These are phyloP conservation scores for Schizosaccharomyces pombe DNA, from an alignment of 805 yeast genomes.

Conservation along the genomic window DNA sequence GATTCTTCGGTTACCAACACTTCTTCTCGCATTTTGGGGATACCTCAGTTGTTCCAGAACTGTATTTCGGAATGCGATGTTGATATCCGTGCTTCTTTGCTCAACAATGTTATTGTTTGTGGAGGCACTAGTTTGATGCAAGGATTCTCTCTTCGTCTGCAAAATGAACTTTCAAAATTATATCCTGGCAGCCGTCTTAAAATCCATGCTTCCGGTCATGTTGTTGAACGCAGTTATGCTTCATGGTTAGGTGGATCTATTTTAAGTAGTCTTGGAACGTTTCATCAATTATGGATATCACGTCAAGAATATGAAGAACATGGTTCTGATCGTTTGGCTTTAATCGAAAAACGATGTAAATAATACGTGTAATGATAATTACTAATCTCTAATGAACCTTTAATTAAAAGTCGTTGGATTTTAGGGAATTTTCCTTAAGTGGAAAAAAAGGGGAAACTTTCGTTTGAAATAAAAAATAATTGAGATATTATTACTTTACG, in stretches of 20 bases:
- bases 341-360: constrained; percentile 19
- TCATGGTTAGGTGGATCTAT: constrained; percentile 57
- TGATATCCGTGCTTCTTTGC: constrained; percentile 18
- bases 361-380: constrained; percentile 6
- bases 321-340: constrained; percentile 19
- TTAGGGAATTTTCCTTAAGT: too few species aligned
- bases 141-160: constrained; percentile 31
- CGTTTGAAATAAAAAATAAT: too few species aligned
- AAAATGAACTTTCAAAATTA: constrained; percentile 29
- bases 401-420: too few species aligned
- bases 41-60: constrained; percentile 18
- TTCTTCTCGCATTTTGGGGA: constrained; percentile 27
- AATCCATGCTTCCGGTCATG: constrained; percentile 20
- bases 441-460: too few species aligned
- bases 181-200: constrained; percentile 28
- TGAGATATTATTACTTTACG: too few species aligned
- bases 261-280: constrained; percentile 35
- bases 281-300: constrained; percentile 33
- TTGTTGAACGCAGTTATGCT: constrained; percentile 32
- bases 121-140: constrained; percentile 36
- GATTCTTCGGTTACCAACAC: constrained; percentile 13
- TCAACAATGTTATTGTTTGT: constrained; percentile 30
- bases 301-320: constrained; percentile 42
- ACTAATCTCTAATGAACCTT: not conserved
- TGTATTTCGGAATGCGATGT: constrained; percentile 24